phyloP scores from a whole-genome alignment of 495 filamentous ascomycete genomes.

The Entonaema liquescens region DNA sequence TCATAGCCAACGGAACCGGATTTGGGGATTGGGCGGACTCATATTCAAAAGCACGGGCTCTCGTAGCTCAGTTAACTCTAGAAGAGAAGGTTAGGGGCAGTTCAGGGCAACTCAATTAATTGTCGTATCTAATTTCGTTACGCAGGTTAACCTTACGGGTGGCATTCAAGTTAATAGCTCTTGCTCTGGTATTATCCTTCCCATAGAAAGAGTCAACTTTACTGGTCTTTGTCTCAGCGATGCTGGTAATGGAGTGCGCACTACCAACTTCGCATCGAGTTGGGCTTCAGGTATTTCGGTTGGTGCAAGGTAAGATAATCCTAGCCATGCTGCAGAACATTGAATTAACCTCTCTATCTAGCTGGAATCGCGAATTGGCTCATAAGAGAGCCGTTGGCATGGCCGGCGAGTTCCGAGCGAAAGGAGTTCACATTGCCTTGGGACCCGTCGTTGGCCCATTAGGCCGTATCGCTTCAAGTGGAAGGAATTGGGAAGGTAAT shows the following conservation, averaged over 20 bases:
- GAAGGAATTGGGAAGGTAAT: slow-evolving; percentile 66
- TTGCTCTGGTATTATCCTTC: slow-evolving; percentile 62
- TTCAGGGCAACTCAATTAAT: slow-evolving; percentile 40
- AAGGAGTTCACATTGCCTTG: slow-evolving; percentile 73
- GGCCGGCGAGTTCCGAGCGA: slow-evolving; percentile 64
- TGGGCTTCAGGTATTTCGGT: slow-evolving; percentile 67
- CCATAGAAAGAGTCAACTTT: slow-evolving; percentile 65
- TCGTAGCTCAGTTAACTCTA: slow-evolving; percentile 66
- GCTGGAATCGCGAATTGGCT: slow-evolving; percentile 66
- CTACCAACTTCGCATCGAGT: slow-evolving; percentile 67
- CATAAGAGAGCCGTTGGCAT: slow-evolving; percentile 56
- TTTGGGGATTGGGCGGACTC: slow-evolving; percentile 57
- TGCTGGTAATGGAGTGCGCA: slow-evolving; percentile 68
- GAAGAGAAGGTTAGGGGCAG: slow-evolving; percentile 66
- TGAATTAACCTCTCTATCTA: slow-evolving; percentile 47
- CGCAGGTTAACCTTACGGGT: slow-evolving; percentile 60
- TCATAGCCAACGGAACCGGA: slow-evolving; percentile 63
- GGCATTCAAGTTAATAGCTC: slow-evolving; percentile 54
- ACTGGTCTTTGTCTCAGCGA: slow-evolving; percentile 71
- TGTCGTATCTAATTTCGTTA: slow-evolving; percentile 10
- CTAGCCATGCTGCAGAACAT: neutral
- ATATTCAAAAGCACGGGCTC: slow-evolving; percentile 59
- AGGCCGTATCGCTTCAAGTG: slow-evolving; percentile 60
- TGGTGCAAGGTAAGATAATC: slow-evolving; percentile 59
- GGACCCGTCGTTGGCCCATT: slow-evolving; percentile 70